Conservation (phyloP, 495 filamentous ascomycete genomes). For the Neurospora sp. region DNA sequence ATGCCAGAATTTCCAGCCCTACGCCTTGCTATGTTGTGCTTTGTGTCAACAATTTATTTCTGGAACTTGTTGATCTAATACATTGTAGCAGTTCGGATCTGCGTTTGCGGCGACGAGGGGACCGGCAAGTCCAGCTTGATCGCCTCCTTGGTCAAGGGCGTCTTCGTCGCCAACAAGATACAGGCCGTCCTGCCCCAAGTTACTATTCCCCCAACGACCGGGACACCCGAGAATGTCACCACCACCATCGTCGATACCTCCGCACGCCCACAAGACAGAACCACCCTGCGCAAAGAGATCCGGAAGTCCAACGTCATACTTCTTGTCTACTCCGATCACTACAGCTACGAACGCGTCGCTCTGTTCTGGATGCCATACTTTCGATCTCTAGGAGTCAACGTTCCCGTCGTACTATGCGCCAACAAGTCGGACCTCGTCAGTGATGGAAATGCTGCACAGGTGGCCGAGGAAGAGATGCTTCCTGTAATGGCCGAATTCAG, state of each 20-base stretch:
- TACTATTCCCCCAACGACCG: slow-evolving; percentile 79
- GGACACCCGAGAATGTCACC: slow-evolving; percentile 87
- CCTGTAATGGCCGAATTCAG: slow-evolving; percentile 98
- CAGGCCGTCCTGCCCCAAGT: slow-evolving; percentile 89
- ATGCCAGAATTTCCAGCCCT: background rate
- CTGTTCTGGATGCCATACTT: slow-evolving; percentile 98
- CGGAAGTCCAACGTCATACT: slow-evolving; percentile 94
- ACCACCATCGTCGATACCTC: slow-evolving; percentile 96
- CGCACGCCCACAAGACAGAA: slow-evolving; percentile 84
- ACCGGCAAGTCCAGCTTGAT: slow-evolving; percentile 63
- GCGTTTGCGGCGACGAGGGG: slow-evolving; percentile 90
- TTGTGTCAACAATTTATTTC: background rate
- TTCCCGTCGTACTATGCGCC: slow-evolving; percentile 93
- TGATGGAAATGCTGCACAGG: slow-evolving; percentile 55
- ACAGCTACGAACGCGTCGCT: slow-evolving; percentile 95
- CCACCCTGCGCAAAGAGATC: slow-evolving; percentile 81
- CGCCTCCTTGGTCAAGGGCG: slow-evolving; percentile 80
- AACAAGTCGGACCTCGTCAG: slow-evolving; percentile 85
- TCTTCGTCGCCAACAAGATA: slow-evolving; percentile 88
- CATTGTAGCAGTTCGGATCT: slow-evolving; percentile 64
- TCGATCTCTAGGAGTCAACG: slow-evolving; percentile 91
- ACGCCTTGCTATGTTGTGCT: background rate
- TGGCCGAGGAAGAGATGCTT: slow-evolving; percentile 94
- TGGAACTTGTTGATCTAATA: slow-evolving; percentile 1
- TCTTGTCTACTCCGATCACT: slow-evolving; percentile 96